These are phyloP conservation scores for Phytophthora lateralis DNA, from an alignment of 352 stramenopile species.

Conservation along the genomic window DNA sequence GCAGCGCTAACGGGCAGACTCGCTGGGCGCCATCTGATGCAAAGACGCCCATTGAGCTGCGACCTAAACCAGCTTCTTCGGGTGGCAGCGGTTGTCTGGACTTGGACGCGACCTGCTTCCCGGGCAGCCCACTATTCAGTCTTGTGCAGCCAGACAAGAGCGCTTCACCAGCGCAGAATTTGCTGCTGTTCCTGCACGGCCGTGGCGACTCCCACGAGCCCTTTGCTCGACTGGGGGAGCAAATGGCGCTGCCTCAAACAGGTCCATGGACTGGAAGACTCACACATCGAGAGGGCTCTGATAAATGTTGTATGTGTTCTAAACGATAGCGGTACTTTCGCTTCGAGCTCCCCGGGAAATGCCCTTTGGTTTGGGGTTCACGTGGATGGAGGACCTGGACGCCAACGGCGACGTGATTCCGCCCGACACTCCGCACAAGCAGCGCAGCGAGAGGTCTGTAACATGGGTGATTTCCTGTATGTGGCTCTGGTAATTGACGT, in stretches of 20 bases:
- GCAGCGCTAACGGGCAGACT: slow-evolving; percentile 17
- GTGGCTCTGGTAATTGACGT: neutral
- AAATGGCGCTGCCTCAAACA: slow-evolving; percentile 73
- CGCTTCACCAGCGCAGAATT: slow-evolving; percentile 46
- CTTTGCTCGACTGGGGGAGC: slow-evolving; percentile 52
- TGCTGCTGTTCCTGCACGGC: slow-evolving; percentile 68
- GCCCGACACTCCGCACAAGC: slow-evolving; percentile 33
- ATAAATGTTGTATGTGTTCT: neutral
- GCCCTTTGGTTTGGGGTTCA: slow-evolving; percentile 57
- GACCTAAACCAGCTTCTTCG: slow-evolving; percentile 6
- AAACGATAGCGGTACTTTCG: slow-evolving; percentile 43
- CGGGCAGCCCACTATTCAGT: slow-evolving; percentile 29
- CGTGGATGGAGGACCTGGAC: slow-evolving; percentile 67
- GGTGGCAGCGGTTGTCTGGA: slow-evolving; percentile 27
- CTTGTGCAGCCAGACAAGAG: slow-evolving; percentile 26
- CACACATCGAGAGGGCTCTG: neutral
- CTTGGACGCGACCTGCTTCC: slow-evolving; percentile 30
- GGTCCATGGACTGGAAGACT: slow-evolving; percentile 27
- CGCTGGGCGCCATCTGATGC: slow-evolving; percentile 23
- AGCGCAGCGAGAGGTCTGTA: slow-evolving; percentile 51
- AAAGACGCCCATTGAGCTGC: slow-evolving; percentile 20
- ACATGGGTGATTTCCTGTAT: neutral
- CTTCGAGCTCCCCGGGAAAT: slow-evolving; percentile 59
- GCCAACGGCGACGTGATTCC: slow-evolving; percentile 53
- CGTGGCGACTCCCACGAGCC: slow-evolving; percentile 59